Conservation (phyloP, 164 flowering plant genomes). For the Magnolia kwangsiensis region DNA sequence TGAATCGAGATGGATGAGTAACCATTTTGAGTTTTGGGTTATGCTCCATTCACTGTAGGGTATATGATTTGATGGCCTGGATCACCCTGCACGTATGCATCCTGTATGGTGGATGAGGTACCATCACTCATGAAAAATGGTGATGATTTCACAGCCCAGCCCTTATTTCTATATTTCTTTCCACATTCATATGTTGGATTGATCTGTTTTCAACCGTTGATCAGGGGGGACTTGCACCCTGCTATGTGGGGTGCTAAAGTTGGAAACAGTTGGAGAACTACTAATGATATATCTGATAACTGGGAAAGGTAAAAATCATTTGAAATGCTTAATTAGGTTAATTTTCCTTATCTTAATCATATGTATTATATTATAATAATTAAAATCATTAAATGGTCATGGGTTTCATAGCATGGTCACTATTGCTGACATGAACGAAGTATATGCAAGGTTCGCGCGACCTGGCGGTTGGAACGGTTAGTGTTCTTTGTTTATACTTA, state of each 20-base stretch:
- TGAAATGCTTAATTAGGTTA: not conserved
- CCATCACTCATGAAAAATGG: not conserved
- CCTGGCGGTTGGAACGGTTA: conserved; percentile 97
- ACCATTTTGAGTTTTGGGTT: no score
- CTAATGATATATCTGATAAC: conserved; percentile 51
- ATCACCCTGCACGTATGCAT: no score
- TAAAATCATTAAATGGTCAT: not conserved
- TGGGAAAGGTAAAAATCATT: conserved; percentile 43
- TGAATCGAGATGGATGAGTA: no score
- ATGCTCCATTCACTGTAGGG: not conserved
- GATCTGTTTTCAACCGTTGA: not conserved
- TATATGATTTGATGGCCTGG: no score
- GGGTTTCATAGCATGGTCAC: conserved; percentile 54
- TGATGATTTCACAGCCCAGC: no score
- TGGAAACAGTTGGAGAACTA: conserved; percentile 82
- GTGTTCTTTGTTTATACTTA: conserved; percentile 5
- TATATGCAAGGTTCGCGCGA: conserved; percentile 65
- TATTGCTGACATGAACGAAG: conserved; percentile 74
- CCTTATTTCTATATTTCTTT: not conserved
- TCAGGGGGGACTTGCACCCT: conserved; percentile 67
- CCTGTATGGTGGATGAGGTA: not conserved
- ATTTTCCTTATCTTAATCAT: not conserved
- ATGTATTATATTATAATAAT: not conserved
- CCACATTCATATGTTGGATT: not conserved
- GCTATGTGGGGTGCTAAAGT: conserved; percentile 57